A percentile compares a stretch with the other conserved stretches of the same genome.
These are phyloP conservation scores for Candida easanensis DNA, from an alignment of 805 yeast genomes.

Conservation along the genomic window DNA sequence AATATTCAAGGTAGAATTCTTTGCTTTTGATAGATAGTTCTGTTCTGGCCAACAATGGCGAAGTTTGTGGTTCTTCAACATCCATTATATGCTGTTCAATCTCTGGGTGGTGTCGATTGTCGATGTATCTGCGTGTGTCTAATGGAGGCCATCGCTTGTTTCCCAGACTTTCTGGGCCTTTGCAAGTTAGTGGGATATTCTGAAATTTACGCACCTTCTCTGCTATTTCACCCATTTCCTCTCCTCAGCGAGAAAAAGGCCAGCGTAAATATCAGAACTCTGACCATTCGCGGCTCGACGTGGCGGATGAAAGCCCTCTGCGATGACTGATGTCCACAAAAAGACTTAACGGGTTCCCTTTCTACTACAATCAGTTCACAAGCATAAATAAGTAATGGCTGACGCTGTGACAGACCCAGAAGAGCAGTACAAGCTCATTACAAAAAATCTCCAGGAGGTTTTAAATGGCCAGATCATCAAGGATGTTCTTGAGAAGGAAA, in stretches of 20 bases:
- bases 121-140: no score
- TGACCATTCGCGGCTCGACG: conserved; percentile 2
- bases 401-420: conserved; percentile 42
- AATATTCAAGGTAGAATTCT: conserved; percentile 38
- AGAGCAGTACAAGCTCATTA: conserved; percentile 71
- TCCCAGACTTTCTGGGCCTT: no score
- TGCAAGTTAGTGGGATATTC: not conserved
- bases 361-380: not conserved
- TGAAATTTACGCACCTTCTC: not conserved
- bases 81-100: not conserved
- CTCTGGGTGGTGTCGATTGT: no score
- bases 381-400: conserved; percentile 13
- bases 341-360: not conserved
- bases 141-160: no score
- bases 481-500: conserved; percentile 73
- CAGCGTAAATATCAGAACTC: conserved; percentile 7
- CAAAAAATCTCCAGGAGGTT: conserved; percentile 87
- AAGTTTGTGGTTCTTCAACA: not conserved
- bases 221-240: not conserved
- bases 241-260: not conserved
- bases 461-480: conserved; percentile 85
- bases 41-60: not conserved
- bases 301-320: not conserved
- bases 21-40: not conserved
- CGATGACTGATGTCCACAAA: not conserved